Evolutionary conservation across 2,329 filamentous ascomycete genomes (phyloP).

Genomic region (Ilyonectria mors-panacis): DNA sequence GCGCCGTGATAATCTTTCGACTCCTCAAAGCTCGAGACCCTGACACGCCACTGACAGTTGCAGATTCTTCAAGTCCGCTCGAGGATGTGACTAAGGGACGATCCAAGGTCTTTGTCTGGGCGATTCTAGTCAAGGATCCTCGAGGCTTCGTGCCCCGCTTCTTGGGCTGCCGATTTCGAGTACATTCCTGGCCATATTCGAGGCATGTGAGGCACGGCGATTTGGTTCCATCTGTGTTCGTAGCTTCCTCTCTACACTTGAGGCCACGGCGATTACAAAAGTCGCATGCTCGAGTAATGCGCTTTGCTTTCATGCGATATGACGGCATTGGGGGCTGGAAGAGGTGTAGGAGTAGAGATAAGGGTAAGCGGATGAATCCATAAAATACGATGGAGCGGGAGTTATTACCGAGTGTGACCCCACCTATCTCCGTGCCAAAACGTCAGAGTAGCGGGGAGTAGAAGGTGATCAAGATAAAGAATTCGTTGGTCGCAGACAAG

Average conservation of each 20-base stretch:
- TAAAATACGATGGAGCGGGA: too few relatives aligned
- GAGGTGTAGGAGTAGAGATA: too few relatives aligned
- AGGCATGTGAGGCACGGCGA: slow-evolving; percentile 62
- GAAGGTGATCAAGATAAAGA: too few relatives aligned
- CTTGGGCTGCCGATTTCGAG: slow-evolving; percentile 58
- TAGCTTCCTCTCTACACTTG: slow-evolving; percentile 47
- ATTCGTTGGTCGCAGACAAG: too few relatives aligned
- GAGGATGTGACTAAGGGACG: too few relatives aligned
- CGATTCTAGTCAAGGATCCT: neutral
- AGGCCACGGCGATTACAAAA: slow-evolving; percentile 58
- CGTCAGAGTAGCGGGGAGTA: too few relatives aligned
- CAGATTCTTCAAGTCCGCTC: too few relatives aligned
- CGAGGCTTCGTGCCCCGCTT: slow-evolving; percentile 48
- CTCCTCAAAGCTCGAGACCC: neutral
- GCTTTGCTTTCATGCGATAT: neutral
- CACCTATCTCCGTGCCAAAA: too few relatives aligned
- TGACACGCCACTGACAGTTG: neutral
- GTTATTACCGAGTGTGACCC: too few relatives aligned
- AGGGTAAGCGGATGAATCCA: too few relatives aligned
- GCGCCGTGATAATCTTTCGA: slow-evolving; percentile 38
- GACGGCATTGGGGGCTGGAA: neutral
- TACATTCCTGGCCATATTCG: slow-evolving; percentile 64
- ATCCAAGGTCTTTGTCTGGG: neutral
- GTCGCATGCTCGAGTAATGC: slow-evolving; percentile 49
- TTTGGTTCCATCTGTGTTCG: slow-evolving; percentile 40